Evolutionary conservation across 1,284 basidiomycete genomes (phyloP).

Genomic region (Phylloboletellus chloephorus): DNA sequence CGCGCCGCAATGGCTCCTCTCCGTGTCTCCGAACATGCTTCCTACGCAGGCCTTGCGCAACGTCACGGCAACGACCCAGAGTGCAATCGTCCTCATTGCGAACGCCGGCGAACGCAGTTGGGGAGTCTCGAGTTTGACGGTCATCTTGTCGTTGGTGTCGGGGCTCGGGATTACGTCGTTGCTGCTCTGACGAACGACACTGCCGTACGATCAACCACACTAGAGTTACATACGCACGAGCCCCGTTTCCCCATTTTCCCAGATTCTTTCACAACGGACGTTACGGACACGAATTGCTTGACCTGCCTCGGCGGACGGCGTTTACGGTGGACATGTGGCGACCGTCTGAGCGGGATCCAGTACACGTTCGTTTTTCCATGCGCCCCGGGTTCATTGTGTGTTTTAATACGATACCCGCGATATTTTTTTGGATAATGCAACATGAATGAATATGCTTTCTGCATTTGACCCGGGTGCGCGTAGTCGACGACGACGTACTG

Average conservation of each 20-base stretch:
- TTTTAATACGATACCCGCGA: slow-evolving; percentile 20
- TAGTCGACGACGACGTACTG: too few relatives aligned
- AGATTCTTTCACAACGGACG: slow-evolving; percentile 21
- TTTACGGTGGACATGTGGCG: not conserved
- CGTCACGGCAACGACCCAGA: slow-evolving; percentile 15
- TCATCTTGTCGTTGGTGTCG: slow-evolving; percentile 10
- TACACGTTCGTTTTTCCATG: slow-evolving; percentile 18
- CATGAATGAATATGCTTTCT: not conserved
- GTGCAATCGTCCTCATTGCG: slow-evolving; percentile 7
- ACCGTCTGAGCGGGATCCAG: slow-evolving; percentile 12
- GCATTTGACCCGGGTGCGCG: too few relatives aligned
- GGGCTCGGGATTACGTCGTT: slow-evolving; percentile 24
- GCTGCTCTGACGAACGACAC: slow-evolving; percentile 19
- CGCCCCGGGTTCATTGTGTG: slow-evolving; percentile 7
- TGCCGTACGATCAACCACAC: not conserved
- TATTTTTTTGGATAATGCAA: slow-evolving; percentile 1
- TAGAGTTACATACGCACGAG: not conserved
- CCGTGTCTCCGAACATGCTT: slow-evolving; percentile 37
- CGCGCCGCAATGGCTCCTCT: slow-evolving; percentile 32
- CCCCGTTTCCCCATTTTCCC: not conserved
- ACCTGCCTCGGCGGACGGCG: slow-evolving; percentile 8
- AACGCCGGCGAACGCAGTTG: slow-evolving; percentile 27
- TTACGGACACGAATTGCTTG: slow-evolving; percentile 18
- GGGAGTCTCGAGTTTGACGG: slow-evolving; percentile 14
- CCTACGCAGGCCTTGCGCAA: slow-evolving; percentile 35